Evolutionary conservation across 768 basidiomycete genomes (phyloP), one percentile per base, ranked within the genome.

Genomic region (Mycena rebaudengoi): DNA sequence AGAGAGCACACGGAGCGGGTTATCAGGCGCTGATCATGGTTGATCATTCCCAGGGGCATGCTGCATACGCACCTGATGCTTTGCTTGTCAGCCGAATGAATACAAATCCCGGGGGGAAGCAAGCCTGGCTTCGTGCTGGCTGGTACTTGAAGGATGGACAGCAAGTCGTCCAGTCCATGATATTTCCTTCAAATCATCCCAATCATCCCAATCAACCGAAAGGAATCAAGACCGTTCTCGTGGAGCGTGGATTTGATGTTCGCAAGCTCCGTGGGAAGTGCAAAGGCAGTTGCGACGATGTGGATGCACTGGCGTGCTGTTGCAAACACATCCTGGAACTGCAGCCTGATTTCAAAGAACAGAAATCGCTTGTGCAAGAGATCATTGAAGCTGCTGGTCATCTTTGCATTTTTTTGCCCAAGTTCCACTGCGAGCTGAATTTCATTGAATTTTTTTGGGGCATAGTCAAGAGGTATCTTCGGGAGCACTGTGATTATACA

Each of bases 31-130:
- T 82, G 0, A 67, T 83, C 39, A 62, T 82, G 52, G 73, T 83
- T 54, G 77, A 82, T 59, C 77, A 82, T 54, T 83, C 80, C 4
- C 80, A 82, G 55, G 81, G 80, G 0, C 79, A 80, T 57, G 70
- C 73, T 8, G 77, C 78, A 49, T 83, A 80, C 71, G 59, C 75
- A 0, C 64, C 57, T 1, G 76, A 82, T 73, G 78, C 80, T 4
- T 69, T 83, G 0, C 53, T 77, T 3, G 73, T 62, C 0, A 70
- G 71, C 5, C 63, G 68, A 6, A 80, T 82, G 77, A 80, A 83
- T 67, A 7, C 76, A 11, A 67, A 66, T 0, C 78, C 79, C 20
- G 78, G 79, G 23, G 80, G 81, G 2, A 78, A 79, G 54, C 82
- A 83, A 53, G 71, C 77, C 2, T 43, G 37, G 1, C 65, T 81